A percentile compares a stretch with the other conserved stretches of the same genome.
These are phyloP conservation scores for Pisolithus thermaeus DNA, from an alignment of 1,284 basidiomycete species.

Conservation along the genomic window DNA sequence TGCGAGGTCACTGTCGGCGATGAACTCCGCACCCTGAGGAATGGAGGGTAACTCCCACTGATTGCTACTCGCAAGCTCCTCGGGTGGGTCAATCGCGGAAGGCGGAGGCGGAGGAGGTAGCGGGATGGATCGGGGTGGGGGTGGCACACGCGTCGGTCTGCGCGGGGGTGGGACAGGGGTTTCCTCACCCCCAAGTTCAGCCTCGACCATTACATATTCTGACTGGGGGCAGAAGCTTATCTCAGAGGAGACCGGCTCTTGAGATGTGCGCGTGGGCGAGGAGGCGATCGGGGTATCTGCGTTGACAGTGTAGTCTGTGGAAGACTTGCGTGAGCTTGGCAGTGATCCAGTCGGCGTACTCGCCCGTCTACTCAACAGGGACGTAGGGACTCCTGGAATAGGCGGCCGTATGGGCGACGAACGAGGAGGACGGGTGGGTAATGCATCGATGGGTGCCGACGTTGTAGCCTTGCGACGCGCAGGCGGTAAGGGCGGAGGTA, in stretches of 20 bases:
- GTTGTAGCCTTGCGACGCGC: conserved; percentile 27
- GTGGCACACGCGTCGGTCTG: conserved; percentile 33
- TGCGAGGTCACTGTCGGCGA: conserved; percentile 26
- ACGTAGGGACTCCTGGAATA: conserved; percentile 33
- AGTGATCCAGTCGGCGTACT: conserved; percentile 22
- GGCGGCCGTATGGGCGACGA: conserved; percentile 35
- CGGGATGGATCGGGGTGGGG: conserved; percentile 25
- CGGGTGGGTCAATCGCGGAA: conserved; percentile 25
- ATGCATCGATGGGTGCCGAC: conserved; percentile 20
- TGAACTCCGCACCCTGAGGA: conserved; percentile 30
- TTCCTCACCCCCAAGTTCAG: conserved; percentile 31
- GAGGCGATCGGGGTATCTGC: conserved; percentile 11
- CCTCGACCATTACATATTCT: conserved; percentile 61
- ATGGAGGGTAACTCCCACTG: conserved; percentile 55
- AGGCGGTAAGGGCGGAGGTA: conserved; percentile 1
- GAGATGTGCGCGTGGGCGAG: conserved; percentile 4
- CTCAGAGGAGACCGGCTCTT: neutral
- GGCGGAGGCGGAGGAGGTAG: conserved; percentile 30
- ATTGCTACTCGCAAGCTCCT: conserved; percentile 16
- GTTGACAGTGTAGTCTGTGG: conserved; percentile 24
- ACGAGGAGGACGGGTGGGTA: conserved; percentile 29
- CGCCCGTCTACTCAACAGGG: conserved; percentile 26
- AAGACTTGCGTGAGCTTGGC: conserved; percentile 30
- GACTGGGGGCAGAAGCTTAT: conserved; percentile 24
- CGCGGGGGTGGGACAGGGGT: conserved; percentile 37